Base-by-base conservation (phyloP, 768 basidiomycete genomes). In the Cyclocybe cylindracea region DNA sequence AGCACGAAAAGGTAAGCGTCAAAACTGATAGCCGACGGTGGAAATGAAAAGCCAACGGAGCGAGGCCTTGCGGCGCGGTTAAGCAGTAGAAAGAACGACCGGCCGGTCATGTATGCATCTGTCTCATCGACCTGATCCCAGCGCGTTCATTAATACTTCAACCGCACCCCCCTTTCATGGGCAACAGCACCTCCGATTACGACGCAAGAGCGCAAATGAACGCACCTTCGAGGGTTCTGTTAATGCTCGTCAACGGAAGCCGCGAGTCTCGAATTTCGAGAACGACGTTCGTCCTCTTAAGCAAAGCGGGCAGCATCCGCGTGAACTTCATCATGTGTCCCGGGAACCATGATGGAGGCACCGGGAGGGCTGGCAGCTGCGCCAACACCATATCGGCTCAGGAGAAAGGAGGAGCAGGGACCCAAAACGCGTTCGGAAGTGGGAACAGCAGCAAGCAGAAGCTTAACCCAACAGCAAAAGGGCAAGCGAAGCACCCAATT, bases 321-420 rank as follows among this genome's bases (percentile, higher is more conserved):
- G 86, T 80, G 66, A 96, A 96, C 62, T 85, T 83, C 70, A 84
- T 87, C 94, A 97, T 98, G 70, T 98, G 94, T 33, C 94, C 94
- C 19, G 92, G 92, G 72, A 87, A 96, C 94, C 94, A 97, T 78
- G 94, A 94, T 46, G 88, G 87, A 31, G 91, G 86, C 41, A 74
- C 70, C 39, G 89, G 84, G 18, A 94, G 78, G 50, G 71, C 65
- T 14, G 70, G 70, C 11, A 78, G 70, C 32, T 67, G 70, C 24
- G 63, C 58, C 44, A 75, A 62, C 38, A 59, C 61, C 72, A 77
- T 76, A 29, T 41, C 39, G 48, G 40, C 14, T 35, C 31, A 45
- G 47, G 53, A 24, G 37, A 32, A 18, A 18, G 39, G 48, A 11
- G 38, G 38, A 6, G 18, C 11, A 35, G 5, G 10, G 24, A 5